Evolutionary conservation across 768 basidiomycete genomes (phyloP).

Genomic region (Suillus discolor): DNA sequence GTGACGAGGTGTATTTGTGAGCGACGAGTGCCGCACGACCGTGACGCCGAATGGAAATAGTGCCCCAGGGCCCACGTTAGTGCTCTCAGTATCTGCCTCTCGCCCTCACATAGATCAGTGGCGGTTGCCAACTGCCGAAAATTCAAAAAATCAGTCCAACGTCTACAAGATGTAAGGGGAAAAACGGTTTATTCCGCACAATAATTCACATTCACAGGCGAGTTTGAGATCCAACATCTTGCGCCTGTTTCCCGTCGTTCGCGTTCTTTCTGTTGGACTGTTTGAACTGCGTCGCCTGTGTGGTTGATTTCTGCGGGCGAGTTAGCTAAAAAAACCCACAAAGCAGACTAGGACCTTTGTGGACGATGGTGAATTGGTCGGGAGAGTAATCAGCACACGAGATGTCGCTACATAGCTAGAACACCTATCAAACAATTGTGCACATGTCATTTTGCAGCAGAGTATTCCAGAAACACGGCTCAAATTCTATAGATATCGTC

Average conservation of each 20-base stretch:
- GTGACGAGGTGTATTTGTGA: no score
- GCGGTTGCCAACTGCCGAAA: no score
- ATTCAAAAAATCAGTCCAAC: no score
- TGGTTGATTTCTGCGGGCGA: background rate
- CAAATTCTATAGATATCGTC: background rate
- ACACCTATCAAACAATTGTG: background rate
- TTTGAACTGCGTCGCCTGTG: background rate
- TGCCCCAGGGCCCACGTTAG: background rate
- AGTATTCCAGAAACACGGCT: background rate
- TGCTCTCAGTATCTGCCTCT: background rate
- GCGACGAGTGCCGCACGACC: no score
- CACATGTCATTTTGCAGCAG: background rate
- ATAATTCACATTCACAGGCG: background rate
- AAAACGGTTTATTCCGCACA: background rate
- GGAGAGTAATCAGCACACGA: background rate
- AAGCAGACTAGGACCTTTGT: background rate
- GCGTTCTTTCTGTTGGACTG: background rate
- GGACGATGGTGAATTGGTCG: background rate
- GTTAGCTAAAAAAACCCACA: no score
- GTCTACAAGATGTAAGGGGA: no score
- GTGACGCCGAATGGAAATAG: no score
- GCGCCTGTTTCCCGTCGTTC: background rate
- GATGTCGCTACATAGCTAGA: background rate
- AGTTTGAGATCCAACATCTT: background rate
- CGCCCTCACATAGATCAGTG: background rate